Conservation (phyloP, 176 grass and related monocot species). For the Hordeum marinum region DNA sequence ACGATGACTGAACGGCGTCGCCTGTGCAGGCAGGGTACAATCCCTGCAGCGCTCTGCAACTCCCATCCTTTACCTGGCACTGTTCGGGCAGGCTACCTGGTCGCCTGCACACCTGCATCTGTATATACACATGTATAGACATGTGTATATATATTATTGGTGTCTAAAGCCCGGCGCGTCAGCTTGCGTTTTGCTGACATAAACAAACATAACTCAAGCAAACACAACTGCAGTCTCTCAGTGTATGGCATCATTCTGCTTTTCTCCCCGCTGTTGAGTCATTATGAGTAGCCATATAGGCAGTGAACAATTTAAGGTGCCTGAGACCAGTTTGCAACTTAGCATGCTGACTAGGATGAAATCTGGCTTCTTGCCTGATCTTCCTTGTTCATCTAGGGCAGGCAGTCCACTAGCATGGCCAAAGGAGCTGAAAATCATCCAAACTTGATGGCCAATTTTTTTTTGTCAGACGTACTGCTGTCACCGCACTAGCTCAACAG, state of each 20-base stretch:
- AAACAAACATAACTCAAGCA: neutral
- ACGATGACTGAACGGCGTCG: neutral
- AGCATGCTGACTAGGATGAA: neutral
- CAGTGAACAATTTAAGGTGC: neutral
- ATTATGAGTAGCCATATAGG: neutral
- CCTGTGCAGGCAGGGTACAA: neutral
- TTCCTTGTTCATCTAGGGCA: neutral
- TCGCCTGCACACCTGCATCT: neutral
- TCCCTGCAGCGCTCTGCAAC: slow-evolving; percentile 9
- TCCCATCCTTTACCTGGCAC: slow-evolving; percentile 24
- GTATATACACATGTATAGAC: slow-evolving; percentile 6
- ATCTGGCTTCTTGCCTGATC: neutral
- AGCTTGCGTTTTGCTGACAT: neutral
- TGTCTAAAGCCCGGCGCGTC: neutral
- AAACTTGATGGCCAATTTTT: neutral
- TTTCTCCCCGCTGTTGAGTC: neutral
- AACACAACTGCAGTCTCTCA: too few species aligned
- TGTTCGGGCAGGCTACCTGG: slow-evolving; percentile 22
- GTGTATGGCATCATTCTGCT: neutral
- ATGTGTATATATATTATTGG: neutral
- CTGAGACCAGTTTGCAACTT: neutral
- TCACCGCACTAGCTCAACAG: neutral
- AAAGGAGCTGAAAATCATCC: slow-evolving; percentile 1
- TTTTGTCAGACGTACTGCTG: neutral
- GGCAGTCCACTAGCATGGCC: neutral